A percentile compares a stretch with the other conserved stretches of the same genome.
Conservation (phyloP, 1,284 basidiomycete species). For the Sanghuangporus baumii region DNA sequence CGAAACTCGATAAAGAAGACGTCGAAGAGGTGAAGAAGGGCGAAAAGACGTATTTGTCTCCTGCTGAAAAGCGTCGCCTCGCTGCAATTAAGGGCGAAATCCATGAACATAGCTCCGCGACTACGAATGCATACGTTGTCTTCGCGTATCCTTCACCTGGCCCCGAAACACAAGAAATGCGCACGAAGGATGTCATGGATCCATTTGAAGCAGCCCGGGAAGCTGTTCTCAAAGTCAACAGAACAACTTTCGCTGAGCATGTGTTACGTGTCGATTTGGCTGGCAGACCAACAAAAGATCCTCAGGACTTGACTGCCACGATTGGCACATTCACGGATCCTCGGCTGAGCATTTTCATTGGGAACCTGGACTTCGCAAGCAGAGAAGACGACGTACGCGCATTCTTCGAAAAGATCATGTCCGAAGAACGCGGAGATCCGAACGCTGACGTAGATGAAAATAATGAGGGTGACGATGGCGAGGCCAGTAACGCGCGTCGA, state of each 20-base stretch:
- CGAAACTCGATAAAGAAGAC: constrained; percentile 36
- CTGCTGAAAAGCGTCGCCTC: constrained; percentile 88
- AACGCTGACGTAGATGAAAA: constrained; percentile 23
- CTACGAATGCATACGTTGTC: constrained; percentile 83
- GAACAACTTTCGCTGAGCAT: constrained; percentile 68
- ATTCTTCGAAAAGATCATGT: constrained; percentile 82
- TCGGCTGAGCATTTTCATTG: constrained; percentile 86
- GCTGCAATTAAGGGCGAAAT: constrained; percentile 92
- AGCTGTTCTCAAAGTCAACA: constrained; percentile 63
- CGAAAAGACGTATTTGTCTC: constrained; percentile 67
- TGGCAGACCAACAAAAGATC: constrained; percentile 33
- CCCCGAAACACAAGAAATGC: constrained; percentile 37
- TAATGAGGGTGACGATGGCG: constrained; percentile 24
- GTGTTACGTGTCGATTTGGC: constrained; percentile 73
- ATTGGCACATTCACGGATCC: constrained; percentile 46
- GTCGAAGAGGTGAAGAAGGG: constrained; percentile 35
- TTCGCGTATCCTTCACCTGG: constrained; percentile 63
- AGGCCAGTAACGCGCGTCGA: constrained; percentile 23
- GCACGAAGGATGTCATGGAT: constrained; percentile 53
- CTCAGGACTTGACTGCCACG: constrained; percentile 18
- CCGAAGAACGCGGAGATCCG: constrained; percentile 64
- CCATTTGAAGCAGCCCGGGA: constrained; percentile 69
- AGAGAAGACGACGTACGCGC: constrained; percentile 86
- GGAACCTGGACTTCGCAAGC: constrained; percentile 88
- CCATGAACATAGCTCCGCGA: constrained; percentile 57